Evolutionary conservation across 2,329 filamentous ascomycete species (phyloP).

Genomic region (Uncinocarpus reesii): DNA sequence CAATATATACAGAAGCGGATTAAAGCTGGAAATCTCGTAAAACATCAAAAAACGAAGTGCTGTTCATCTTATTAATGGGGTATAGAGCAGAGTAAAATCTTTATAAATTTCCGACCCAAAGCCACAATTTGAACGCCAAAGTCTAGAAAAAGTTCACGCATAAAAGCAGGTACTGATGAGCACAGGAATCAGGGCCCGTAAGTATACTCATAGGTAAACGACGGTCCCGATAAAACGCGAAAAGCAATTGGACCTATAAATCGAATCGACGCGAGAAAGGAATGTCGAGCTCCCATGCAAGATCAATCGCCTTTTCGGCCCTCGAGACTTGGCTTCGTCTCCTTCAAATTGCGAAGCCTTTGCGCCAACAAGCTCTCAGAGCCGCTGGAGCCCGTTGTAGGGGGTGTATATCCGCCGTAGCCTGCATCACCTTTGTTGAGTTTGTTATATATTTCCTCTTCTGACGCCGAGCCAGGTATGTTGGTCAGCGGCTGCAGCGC

Average conservation of each 20-base stretch:
- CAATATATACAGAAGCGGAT: too few species aligned
- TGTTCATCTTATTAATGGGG: slow-evolving; percentile 2
- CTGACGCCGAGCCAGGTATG: slow-evolving; percentile 22
- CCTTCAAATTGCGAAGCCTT: slow-evolving; percentile 49
- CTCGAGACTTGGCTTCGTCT: background rate
- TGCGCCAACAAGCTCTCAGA: slow-evolving; percentile 61
- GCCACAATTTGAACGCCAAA: background rate
- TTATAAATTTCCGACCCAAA: too few species aligned
- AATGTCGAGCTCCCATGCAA: too few species aligned
- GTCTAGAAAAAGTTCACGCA: background rate
- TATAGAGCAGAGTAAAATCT: slow-evolving; percentile 5
- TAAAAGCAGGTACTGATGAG: too few species aligned
- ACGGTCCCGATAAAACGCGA: too few species aligned
- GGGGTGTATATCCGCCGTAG: slow-evolving; percentile 46
- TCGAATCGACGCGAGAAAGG: too few species aligned
- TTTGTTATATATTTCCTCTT: slow-evolving; percentile 50
- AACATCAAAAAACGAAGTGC: background rate
- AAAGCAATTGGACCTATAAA: too few species aligned
- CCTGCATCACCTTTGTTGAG: slow-evolving; percentile 55
- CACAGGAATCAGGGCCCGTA: too few species aligned
- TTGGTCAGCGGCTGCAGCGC: background rate
- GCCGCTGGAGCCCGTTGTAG: slow-evolving; percentile 29
- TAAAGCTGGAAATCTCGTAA: too few species aligned
- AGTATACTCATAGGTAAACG: too few species aligned
- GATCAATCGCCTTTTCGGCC: background rate